phyloP scores from a whole-genome alignment of 2,329 filamentous ascomycete genomes.

The Botrytis galanthina region DNA sequence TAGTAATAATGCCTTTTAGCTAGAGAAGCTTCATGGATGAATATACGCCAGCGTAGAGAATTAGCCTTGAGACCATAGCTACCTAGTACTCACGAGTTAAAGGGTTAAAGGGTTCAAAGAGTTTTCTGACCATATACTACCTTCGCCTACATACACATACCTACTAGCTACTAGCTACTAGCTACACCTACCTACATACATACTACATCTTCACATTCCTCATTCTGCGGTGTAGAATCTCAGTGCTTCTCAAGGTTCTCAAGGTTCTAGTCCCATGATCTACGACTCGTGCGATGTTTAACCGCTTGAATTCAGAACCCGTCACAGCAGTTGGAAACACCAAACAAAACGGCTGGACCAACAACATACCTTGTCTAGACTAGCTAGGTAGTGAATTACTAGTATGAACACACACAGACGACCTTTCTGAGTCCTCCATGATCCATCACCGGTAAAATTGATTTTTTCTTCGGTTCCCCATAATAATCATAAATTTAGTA shows the following conservation, averaged over 20 bases:
- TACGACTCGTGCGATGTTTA: not conserved
- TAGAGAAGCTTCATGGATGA: not conserved
- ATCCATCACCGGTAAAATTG: not conserved
- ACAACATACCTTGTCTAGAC: not conserved
- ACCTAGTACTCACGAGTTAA: not conserved
- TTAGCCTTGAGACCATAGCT: not conserved
- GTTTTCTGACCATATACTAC: not conserved
- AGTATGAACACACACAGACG: not conserved
- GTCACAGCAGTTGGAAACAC: not conserved
- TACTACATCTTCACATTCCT: no score
- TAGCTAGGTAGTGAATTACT: not conserved
- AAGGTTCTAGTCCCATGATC: not conserved
- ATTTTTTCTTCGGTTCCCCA: not conserved
- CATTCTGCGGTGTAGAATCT: not conserved
- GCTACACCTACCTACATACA: not conserved
- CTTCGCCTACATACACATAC: no score
- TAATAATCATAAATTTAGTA: not conserved
- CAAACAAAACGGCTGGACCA: not conserved
- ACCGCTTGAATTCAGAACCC: not conserved
- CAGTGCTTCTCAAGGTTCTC: no score
- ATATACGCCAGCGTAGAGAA: no score
- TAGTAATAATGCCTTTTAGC: not conserved
- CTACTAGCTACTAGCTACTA: no score
- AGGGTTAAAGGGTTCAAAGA: not conserved
- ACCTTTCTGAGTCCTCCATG: not conserved